Evolutionary conservation across 768 basidiomycete species (phyloP).

Genomic region (Auriculariales sp.): DNA sequence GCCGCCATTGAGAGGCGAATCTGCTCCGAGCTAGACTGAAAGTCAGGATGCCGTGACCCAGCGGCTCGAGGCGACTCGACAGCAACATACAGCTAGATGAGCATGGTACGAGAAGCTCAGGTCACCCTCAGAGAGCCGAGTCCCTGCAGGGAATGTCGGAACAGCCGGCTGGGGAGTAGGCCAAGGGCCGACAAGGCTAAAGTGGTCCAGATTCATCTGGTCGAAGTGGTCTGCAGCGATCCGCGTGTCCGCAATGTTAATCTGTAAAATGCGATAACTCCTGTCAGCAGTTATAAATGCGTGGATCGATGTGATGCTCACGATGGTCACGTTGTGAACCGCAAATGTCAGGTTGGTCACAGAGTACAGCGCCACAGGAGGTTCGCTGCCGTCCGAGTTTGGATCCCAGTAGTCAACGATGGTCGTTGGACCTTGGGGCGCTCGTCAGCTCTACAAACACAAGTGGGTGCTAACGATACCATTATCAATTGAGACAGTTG

Average conservation of each 20-base stretch:
- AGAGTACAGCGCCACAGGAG: background rate
- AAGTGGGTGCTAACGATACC: too few species aligned
- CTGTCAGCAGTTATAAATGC: background rate
- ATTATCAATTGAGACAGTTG: background rate
- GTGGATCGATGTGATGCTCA: constrained; percentile 1
- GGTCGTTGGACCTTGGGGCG: too few species aligned
- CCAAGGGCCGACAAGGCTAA: background rate
- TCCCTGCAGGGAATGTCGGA: background rate
- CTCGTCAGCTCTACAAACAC: too few species aligned
- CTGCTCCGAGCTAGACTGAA: background rate
- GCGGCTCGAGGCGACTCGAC: background rate
- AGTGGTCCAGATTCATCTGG: constrained; percentile 2
- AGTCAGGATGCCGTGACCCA: background rate
- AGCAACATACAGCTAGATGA: background rate
- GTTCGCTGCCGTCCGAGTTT: constrained; percentile 1
- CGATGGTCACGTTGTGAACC: constrained; percentile 1
- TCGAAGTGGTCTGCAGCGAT: background rate
- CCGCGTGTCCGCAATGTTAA: background rate
- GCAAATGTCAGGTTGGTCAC: background rate
- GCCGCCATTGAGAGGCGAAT: background rate
- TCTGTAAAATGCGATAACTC: background rate
- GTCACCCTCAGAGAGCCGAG: background rate
- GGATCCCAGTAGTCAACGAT: constrained; percentile 1
- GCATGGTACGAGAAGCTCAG: constrained; percentile 4
- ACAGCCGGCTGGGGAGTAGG: background rate